phyloP scores from a whole-genome alignment of 2,329 filamentous ascomycete genomes.

The Colletotrichum kahawae region DNA sequence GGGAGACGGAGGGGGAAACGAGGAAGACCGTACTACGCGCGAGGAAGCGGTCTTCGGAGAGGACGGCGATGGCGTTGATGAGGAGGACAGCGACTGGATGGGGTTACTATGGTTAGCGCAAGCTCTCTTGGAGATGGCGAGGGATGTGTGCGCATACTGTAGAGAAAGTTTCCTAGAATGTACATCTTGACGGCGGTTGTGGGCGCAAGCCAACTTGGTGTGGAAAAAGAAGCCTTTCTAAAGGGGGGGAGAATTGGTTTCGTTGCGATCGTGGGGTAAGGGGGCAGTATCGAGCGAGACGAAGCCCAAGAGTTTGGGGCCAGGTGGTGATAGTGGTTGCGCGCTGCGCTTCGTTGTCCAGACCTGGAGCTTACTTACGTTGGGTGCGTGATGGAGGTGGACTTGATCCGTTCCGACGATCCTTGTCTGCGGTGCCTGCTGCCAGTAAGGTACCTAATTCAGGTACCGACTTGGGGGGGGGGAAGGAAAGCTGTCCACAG shows the following conservation, averaged over 20 bases:
- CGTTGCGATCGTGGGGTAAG: not conserved
- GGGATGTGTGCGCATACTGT: constrained; percentile 41
- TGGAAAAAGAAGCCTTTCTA: not conserved
- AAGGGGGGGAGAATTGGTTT: not conserved
- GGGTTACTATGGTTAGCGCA: not conserved
- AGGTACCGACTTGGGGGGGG: not conserved
- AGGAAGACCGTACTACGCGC: constrained; percentile 57
- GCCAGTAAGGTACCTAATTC: not conserved
- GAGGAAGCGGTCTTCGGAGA: constrained; percentile 94
- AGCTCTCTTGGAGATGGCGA: not conserved
- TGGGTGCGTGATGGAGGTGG: constrained; percentile 21
- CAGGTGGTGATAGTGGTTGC: constrained; percentile 6
- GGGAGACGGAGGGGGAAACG: not conserved
- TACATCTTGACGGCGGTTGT: constrained; percentile 55
- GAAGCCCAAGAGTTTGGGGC: not conserved
- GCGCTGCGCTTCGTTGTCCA: constrained; percentile 3
- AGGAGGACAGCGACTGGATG: constrained; percentile 75
- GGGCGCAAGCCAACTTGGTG: not conserved
- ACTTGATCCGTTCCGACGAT: constrained; percentile 12
- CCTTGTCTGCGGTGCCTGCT: not conserved
- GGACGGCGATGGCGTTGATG: constrained; percentile 90
- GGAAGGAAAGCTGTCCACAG: not conserved
- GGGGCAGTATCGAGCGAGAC: not conserved
- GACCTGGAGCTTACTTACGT: not conserved
- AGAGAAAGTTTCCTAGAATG: constrained; percentile 75